Percentiles rank a stretch among this genome's conserved stretches.
phyloP scores from a whole-genome alignment of 2,329 filamentous ascomycete genomes.

The Grosmannia huntii region DNA sequence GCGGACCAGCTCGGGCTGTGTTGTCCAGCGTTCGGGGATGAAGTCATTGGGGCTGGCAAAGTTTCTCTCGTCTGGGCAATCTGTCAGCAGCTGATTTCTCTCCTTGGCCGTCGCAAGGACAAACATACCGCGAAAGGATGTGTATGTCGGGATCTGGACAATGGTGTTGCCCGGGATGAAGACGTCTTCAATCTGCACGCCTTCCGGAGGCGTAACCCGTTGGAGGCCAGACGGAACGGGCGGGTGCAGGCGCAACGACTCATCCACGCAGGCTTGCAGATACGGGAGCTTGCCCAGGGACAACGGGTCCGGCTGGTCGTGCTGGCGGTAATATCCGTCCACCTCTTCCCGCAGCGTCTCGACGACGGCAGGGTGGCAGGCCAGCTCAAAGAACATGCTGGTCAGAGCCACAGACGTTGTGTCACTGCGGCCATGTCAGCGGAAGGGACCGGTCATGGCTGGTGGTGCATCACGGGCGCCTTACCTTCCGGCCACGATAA shows the following conservation, averaged over 20 bases:
- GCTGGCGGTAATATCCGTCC: conserved; percentile 3
- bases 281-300: conserved; percentile 5
- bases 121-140: not conserved
- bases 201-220: conserved; percentile 24
- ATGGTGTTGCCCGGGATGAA: conserved; percentile 25
- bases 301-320: not conserved
- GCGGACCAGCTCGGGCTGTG: conserved; percentile 16
- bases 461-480: not conserved
- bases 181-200: conserved; percentile 19
- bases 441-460: not conserved
- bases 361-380: conserved; percentile 11
- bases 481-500: conserved; percentile 6
- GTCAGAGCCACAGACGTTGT: conserved; percentile 8
- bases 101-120: not conserved
- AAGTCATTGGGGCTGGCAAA: conserved; percentile 16
- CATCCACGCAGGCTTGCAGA: conserved; percentile 17
- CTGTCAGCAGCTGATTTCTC: not conserved
- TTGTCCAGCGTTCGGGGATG: conserved; percentile 22
- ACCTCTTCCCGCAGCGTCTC: conserved; percentile 20
- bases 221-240: conserved; percentile 22
- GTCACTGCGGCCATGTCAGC: conserved; percentile 1
- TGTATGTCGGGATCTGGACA: conserved; percentile 17
- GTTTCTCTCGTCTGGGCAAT: conserved; percentile 1
- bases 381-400: conserved; percentile 8
- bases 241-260: conserved; percentile 12